Percentiles rank a stretch among this genome's conserved stretches.
These are phyloP conservation scores for Ogataea pignaliae DNA, from an alignment of 805 yeast genomes.

Conservation along the genomic window DNA sequence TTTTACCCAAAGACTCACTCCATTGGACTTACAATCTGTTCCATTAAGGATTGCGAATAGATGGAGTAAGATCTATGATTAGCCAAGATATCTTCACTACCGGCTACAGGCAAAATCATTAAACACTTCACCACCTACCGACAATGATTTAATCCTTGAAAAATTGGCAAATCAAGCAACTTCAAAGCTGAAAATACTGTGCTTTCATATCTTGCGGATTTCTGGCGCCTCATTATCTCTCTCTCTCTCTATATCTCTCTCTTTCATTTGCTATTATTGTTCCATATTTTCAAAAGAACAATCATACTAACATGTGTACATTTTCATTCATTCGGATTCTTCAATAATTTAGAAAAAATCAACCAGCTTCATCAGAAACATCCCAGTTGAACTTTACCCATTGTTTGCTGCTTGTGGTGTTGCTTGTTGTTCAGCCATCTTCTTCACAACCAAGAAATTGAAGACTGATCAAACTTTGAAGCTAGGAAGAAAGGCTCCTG, in stretches of 20 bases:
- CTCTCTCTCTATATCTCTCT: background rate
- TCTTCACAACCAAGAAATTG: conserved; percentile 49
- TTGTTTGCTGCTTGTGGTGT: conserved; percentile 53
- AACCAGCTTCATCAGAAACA: conserved; percentile 17
- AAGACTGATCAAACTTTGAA: conserved; percentile 45
- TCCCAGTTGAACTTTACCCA: conserved; percentile 58
- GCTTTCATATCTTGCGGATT: no score
- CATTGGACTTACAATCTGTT: no score
- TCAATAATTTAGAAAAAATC: conserved; percentile 10
- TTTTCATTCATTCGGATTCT: background rate
- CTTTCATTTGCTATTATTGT: background rate
- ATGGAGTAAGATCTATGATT: no score
- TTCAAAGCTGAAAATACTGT: no score
- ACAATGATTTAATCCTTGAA: no score
- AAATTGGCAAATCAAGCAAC: no score
- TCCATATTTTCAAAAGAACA: background rate
- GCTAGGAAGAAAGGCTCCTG: conserved; percentile 45
- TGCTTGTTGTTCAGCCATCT: conserved; percentile 44
- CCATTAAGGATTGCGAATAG: no score
- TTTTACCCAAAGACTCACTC: no score
- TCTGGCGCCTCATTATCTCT: background rate
- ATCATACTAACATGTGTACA: conserved; percentile 1
- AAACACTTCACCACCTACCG: no score
- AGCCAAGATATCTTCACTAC: no score
- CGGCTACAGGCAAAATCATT: no score